Base-by-base conservation (phyloP, 768 basidiomycete species). In the Chalciporus piperatus region DNA sequence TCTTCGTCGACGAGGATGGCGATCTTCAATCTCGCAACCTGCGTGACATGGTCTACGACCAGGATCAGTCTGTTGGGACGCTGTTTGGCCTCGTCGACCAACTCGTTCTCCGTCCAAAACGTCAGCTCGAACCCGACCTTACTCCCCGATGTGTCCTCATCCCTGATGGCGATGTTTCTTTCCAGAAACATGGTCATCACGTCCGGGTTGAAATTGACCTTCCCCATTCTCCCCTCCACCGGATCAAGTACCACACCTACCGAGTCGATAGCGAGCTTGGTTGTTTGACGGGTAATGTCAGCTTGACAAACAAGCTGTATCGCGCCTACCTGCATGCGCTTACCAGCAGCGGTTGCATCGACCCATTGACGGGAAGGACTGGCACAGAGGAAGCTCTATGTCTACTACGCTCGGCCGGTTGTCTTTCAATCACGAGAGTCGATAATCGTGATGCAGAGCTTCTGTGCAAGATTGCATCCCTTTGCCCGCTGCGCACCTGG, bases 261-360 rank as follows among this genome's bases (percentile, higher is more conserved):
- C 42, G 39, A 8, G 45, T 71, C 20, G 63, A 74, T 37, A 51
- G 48, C 14, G 52, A 64, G 22, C 56, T 74, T 12, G 64, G 69
- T 9, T 57, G 62, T 28, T 53, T 73, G 16, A 41, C 41, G 11
- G 60, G 63, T 6, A 62, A 62, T 16, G 51, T 49, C 12, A 66
- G 57, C 17, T 38, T 72, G 39, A 55, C 55, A 1, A 65, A 60
- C 45, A 58, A 59, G 43, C 63, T 77, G 14, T 76, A 67, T 54
- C 67, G 63, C 47, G 65, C 72, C 2, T 74, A 76, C 47, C 65
- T 80, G 8, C 78, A 80, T 44, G 73, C 74, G 14, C 47, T 76
- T n/a, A 77, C 71, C 5, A 71, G 72, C 20, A 37, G 38, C 8
- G 68, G 65, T 42, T 60, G 76, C 17, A 63, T 68, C 6, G 78